Evolutionary conservation across 495 filamentous ascomycete species (phyloP).

Genomic region (Acidiella bohemica): DNA sequence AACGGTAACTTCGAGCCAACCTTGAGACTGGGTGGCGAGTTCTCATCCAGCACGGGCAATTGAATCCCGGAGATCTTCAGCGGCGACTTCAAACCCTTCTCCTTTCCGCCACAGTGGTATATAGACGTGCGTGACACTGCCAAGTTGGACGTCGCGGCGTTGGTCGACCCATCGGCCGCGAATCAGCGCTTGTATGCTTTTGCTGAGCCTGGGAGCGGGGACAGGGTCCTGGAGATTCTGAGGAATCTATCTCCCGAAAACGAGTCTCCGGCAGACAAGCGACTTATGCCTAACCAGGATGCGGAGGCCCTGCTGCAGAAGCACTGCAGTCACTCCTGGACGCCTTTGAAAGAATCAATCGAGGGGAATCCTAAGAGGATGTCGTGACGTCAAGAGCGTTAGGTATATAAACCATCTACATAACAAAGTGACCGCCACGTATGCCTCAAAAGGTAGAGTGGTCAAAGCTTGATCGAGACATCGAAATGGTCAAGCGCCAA

Average conservation of each 20-base stretch:
- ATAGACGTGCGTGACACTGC: conserved; percentile 40
- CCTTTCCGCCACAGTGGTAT: conserved; percentile 17
- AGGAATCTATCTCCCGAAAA: conserved; percentile 26
- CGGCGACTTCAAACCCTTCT: conserved; percentile 3
- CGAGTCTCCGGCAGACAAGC: conserved; percentile 24
- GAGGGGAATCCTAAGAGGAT: conserved; percentile 6
- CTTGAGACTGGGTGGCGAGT: conserved; percentile 14
- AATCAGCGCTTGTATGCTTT: conserved; percentile 38
- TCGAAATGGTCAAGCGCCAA: conserved; percentile 56
- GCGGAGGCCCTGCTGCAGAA: conserved; percentile 25
- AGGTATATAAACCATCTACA: too few relatives aligned
- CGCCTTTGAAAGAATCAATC: conserved; percentile 18
- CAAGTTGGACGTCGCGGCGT: conserved; percentile 34
- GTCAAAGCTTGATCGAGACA: conserved; percentile 67
- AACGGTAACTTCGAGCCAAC: conserved; percentile 18
- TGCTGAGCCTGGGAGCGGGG: conserved; percentile 29
- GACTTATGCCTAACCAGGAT: conserved; percentile 20
- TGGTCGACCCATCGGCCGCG: conserved; percentile 32
- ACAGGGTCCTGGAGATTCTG: conserved; percentile 26
- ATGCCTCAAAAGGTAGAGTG: too few relatives aligned
- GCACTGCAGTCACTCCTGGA: conserved; percentile 22
- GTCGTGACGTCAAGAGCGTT: too few relatives aligned
- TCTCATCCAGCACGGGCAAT: conserved; percentile 7
- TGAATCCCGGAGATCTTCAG: conserved; percentile 9
- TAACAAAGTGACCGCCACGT: too few relatives aligned